Percentiles rank a stretch among this genome's conserved stretches.
phyloP scores from a whole-genome alignment of 2,329 filamentous ascomycete species.

The Leptodontidium sp. region DNA sequence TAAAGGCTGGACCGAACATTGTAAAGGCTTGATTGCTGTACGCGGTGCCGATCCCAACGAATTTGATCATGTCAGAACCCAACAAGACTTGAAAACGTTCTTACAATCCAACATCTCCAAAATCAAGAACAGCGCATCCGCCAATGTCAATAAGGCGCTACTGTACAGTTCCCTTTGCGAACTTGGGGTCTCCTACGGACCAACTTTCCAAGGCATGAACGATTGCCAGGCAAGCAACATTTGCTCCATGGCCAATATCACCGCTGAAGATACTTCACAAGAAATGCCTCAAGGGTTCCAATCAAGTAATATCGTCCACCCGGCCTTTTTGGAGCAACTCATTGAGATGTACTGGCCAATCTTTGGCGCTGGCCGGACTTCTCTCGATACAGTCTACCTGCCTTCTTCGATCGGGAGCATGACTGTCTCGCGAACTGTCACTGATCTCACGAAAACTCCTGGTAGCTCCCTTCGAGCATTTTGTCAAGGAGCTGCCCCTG shows the following conservation, averaged over 20 bases:
- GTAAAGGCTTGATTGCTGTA: constrained; percentile 59
- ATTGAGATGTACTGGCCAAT: constrained; percentile 54
- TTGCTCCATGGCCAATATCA: constrained; percentile 48
- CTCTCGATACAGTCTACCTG: constrained; percentile 52
- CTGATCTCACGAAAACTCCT: constrained; percentile 49
- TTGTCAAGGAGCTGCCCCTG: constrained; percentile 48
- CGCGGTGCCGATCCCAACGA: constrained; percentile 50
- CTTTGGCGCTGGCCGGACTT: constrained; percentile 47
- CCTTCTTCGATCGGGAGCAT: constrained; percentile 53
- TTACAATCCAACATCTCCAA: constrained; percentile 47
- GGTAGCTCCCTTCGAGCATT: constrained; percentile 50
- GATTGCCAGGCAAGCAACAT: constrained; percentile 52
- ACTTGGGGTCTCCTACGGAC: constrained; percentile 59
- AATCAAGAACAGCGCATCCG: constrained; percentile 43
- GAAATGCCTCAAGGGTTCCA: constrained; percentile 56
- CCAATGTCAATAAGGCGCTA: constrained; percentile 45
- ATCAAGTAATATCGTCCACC: constrained; percentile 53
- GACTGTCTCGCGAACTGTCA: constrained; percentile 49
- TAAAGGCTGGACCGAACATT: constrained; percentile 66
- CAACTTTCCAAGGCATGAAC: constrained; percentile 59
- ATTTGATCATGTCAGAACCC: constrained; percentile 45
- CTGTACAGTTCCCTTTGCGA: constrained; percentile 58
- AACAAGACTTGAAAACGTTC: constrained; percentile 23
- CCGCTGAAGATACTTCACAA: constrained; percentile 53
- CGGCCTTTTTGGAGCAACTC: constrained; percentile 56